A percentile compares a stretch with the other conserved stretches of the same genome.
Evolutionary conservation across 1,284 basidiomycete genomes (phyloP).

Genomic region (Malassezia restricta): DNA sequence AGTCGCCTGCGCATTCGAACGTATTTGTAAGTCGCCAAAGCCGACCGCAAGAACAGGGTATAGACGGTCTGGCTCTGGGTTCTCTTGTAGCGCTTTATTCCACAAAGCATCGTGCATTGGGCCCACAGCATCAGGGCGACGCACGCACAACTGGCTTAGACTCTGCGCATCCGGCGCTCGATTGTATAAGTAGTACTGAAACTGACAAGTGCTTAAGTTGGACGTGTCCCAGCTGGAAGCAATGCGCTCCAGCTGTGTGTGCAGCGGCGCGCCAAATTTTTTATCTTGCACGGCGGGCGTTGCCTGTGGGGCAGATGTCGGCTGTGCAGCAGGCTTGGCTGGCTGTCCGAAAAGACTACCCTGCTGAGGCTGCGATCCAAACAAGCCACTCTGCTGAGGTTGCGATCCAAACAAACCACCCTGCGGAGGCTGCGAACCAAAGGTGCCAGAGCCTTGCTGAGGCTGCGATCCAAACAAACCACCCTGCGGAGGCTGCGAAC

Average conservation of each 20-base stretch:
- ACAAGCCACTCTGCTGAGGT: not conserved
- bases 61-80: constrained; percentile 35
- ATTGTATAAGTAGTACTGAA: constrained; percentile 40
- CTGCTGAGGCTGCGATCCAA: not conserved
- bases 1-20: constrained; percentile 25
- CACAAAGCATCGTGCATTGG: constrained; percentile 39
- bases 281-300: constrained; percentile 17
- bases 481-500: not conserved
- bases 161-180: constrained; percentile 25
- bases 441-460: not conserved
- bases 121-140: constrained; percentile 34
- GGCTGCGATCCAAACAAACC: not conserved
- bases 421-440: not conserved
- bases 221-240: constrained; percentile 34
- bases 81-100: constrained; percentile 31
- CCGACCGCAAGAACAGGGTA: constrained; percentile 43
- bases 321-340: not conserved
- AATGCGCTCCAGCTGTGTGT: constrained; percentile 31
- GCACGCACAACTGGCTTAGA: constrained; percentile 24
- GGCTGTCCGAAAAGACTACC: not conserved
- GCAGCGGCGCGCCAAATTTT: constrained; percentile 28
- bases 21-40: constrained; percentile 34
- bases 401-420: not conserved
- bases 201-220: constrained; percentile 34
- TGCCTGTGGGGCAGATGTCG: not conserved